Evolutionary conservation across 352 stramenopile species (phyloP).

Genomic region (Halophytophthora batemanensis): DNA sequence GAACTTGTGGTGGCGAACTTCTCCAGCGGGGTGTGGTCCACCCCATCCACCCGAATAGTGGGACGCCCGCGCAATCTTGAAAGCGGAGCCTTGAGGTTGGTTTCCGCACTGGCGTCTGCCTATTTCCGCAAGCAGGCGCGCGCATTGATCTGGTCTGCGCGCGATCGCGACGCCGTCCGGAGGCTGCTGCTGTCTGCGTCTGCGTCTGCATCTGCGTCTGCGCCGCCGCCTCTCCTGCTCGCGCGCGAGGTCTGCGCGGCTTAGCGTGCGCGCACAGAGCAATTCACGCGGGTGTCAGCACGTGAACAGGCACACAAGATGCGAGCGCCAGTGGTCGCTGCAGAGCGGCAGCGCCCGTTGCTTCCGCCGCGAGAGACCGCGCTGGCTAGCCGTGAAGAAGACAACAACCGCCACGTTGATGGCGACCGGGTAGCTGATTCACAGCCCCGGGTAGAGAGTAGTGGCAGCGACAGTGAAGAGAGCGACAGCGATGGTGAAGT

Average conservation of each 20-base stretch:
- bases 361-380: background rate
- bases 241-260: no score
- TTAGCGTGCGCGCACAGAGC: no score
- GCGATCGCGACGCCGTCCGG: background rate
- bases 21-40: background rate
- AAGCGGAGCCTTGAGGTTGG: constrained; percentile 7
- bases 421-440: background rate
- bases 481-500: constrained; percentile 4
- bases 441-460: constrained; percentile 5
- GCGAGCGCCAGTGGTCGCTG: constrained; percentile 6
- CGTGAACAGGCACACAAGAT: constrained; percentile 4
- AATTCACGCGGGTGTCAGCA: background rate
- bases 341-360: background rate
- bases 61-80: constrained; percentile 16
- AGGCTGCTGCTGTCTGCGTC: background rate
- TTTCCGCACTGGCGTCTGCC: constrained; percentile 8
- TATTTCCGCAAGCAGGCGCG: no score
- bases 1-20: no score
- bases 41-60: background rate
- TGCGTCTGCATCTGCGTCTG: no score
- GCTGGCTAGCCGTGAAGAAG: constrained; percentile 11
- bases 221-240: no score
- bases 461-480: constrained; percentile 18
- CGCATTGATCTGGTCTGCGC: no score
- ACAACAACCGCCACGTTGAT: constrained; percentile 4